Percentiles rank a stretch among this genome's conserved stretches.
phyloP scores from a whole-genome alignment of 192 early-diverging fungal species.

The Gonapodya prolifera region DNA sequence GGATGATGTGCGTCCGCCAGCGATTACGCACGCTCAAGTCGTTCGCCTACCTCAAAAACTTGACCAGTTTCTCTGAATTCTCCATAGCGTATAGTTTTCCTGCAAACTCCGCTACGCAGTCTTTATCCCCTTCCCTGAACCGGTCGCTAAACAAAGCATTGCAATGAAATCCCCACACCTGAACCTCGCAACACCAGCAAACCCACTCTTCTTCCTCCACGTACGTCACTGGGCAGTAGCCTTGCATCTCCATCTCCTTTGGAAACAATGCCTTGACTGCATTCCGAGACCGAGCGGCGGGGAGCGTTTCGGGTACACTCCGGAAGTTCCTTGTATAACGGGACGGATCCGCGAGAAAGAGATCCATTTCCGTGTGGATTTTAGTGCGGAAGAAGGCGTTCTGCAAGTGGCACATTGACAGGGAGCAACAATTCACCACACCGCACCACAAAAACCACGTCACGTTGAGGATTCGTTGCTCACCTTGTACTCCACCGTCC shows the following conservation, averaged over 20 bases:
- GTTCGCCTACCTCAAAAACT: constrained; percentile 26
- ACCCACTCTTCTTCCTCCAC: constrained; percentile 25
- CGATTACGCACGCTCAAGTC: constrained; percentile 9
- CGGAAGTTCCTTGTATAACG: constrained; percentile 19
- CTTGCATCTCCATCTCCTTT: constrained; percentile 33
- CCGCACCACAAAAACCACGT: background rate
- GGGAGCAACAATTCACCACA: constrained; percentile 5
- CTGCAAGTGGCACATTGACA: constrained; percentile 9
- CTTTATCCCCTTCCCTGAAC: constrained; percentile 23
- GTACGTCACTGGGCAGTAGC: constrained; percentile 44
- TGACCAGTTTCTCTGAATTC: constrained; percentile 13
- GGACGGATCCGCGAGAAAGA: constrained; percentile 26
- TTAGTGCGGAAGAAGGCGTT: constrained; percentile 26
- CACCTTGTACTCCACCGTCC: constrained; percentile 36
- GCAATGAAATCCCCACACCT: background rate
- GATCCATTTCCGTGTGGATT: constrained; percentile 12
- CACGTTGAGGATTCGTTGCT: background rate
- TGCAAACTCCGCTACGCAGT: constrained; percentile 33
- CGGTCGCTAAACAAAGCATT: constrained; percentile 8
- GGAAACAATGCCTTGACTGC: constrained; percentile 30
- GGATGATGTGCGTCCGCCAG: constrained; percentile 1
- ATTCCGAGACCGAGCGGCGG: constrained; percentile 8
- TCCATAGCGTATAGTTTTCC: constrained; percentile 28
- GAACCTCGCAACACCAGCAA: background rate
- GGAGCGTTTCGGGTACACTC: constrained; percentile 28